phyloP scores from a whole-genome alignment of 1,284 basidiomycete species.

The Microbotryum violaceum region DNA sequence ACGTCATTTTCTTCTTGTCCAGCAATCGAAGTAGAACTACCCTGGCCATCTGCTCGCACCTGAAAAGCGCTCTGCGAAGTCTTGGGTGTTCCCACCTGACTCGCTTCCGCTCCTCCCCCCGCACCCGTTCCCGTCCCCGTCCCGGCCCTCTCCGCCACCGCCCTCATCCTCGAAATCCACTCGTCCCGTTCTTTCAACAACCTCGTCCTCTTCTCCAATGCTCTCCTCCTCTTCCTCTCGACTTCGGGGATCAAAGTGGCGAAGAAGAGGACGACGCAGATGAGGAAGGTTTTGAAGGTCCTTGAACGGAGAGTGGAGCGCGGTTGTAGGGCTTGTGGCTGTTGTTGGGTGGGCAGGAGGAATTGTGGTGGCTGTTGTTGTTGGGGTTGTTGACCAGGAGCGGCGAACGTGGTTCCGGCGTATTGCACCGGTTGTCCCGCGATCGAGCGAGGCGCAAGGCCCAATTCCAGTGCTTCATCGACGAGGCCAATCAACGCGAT shows the following conservation, averaged over 20 bases:
- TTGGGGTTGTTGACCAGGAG: neutral
- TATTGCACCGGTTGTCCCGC: constrained; percentile 23
- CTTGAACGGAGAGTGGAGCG: constrained; percentile 5
- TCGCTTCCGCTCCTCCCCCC: neutral
- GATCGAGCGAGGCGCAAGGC: constrained; percentile 31
- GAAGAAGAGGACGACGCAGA: constrained; percentile 33
- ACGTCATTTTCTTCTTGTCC: too few relatives aligned
- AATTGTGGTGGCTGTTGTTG: neutral
- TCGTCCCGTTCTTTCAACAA: constrained; percentile 28
- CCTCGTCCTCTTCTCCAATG: constrained; percentile 35
- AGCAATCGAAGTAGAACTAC: too few relatives aligned
- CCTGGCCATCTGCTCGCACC: too few relatives aligned
- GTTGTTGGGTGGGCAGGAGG: neutral
- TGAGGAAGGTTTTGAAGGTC: constrained; percentile 1
- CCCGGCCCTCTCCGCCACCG: neutral
- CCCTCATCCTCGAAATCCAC: constrained; percentile 5
- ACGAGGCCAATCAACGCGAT: constrained; percentile 36
- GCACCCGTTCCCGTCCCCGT: neutral
- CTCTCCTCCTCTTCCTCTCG: constrained; percentile 35
- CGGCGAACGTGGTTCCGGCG: neutral
- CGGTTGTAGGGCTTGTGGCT: constrained; percentile 17
- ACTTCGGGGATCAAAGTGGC: constrained; percentile 37
- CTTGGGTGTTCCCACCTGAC: neutral
- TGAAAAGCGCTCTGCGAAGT: too few relatives aligned
- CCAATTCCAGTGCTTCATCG: constrained; percentile 36